Evolutionary conservation across 2,329 filamentous ascomycete genomes (phyloP).

Genomic region (Endocalyx cinctus): DNA sequence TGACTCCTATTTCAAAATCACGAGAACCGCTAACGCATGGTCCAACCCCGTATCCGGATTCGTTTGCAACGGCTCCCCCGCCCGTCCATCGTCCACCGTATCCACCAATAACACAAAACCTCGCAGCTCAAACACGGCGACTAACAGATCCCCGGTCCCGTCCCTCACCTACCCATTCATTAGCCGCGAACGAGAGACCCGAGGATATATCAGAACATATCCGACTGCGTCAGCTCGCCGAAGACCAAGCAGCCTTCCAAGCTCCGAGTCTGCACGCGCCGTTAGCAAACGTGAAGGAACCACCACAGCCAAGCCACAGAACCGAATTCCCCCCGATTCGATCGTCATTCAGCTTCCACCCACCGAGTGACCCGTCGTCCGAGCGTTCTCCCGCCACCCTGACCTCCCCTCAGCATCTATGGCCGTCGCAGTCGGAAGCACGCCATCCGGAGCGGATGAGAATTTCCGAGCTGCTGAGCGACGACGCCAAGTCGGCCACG

Average conservation of each 20-base stretch:
- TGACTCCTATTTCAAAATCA: no score
- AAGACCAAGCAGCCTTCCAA: constrained; percentile 15
- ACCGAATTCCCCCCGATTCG: constrained; percentile 14
- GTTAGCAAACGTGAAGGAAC: constrained; percentile 9
- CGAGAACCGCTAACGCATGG: no score
- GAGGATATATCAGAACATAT: constrained; percentile 16
- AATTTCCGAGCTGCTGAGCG: constrained; percentile 26
- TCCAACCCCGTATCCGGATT: constrained; percentile 15
- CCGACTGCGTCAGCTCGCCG: constrained; percentile 12
- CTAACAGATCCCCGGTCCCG: constrained; percentile 11
- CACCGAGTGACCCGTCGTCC: constrained; percentile 11
- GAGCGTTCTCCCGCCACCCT: constrained; percentile 13
- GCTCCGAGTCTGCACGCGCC: constrained; percentile 11
- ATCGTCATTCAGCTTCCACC: constrained; percentile 12
- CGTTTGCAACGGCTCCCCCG: constrained; percentile 15
- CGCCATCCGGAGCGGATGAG: constrained; percentile 24
- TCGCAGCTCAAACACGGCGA: constrained; percentile 14
- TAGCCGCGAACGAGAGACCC: constrained; percentile 15
- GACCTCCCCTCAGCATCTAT: constrained; percentile 13
- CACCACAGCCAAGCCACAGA: constrained; percentile 11
- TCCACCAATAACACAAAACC: constrained; percentile 11
- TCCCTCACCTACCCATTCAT: constrained; percentile 15
- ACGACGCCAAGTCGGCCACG: constrained; percentile 16
- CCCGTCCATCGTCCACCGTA: constrained; percentile 14
- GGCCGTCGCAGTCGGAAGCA: constrained; percentile 18